phyloP scores from a whole-genome alignment of 2,329 filamentous ascomycete genomes.

The Zymoseptoria brevis region DNA sequence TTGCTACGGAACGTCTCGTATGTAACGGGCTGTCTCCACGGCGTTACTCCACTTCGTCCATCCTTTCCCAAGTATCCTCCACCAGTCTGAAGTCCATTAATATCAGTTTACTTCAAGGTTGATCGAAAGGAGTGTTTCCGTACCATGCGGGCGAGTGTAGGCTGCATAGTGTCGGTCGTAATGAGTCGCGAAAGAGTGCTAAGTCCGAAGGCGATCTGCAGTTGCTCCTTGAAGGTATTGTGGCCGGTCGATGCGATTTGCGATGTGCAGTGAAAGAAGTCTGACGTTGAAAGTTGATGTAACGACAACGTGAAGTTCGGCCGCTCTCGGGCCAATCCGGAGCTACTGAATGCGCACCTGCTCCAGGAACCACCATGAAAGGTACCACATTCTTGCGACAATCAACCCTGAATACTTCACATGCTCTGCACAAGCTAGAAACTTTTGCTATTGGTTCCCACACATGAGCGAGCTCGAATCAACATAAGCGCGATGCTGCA shows the following conservation, averaged over 20 bases:
- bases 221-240: not conserved
- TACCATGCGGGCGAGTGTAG: constrained; percentile 24
- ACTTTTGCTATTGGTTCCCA: not conserved
- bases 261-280: not conserved
- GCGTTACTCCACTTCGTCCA: constrained; percentile 20
- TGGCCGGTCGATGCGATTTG: not conserved
- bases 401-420: not conserved
- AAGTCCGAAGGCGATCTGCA: not conserved
- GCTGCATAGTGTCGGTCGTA: constrained; percentile 18
- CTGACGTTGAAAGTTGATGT: not conserved
- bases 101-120: not conserved
- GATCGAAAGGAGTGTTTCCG: not conserved
- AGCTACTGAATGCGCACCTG: not conserved
- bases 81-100: not conserved
- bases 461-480: not conserved
- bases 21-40: constrained; percentile 29
- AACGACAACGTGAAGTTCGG: not conserved
- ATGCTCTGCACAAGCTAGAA: not conserved
- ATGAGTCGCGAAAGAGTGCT: not conserved
- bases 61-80: constrained; percentile 3
- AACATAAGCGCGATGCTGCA: constrained; percentile 22
- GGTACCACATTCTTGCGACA: not conserved
- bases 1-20: constrained; percentile 49
- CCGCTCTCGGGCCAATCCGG: not conserved
- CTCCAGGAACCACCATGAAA: not conserved